Evolutionary conservation across 2,329 filamentous ascomycete genomes (phyloP), one percentile per base, ranked within the genome.

Genomic region (Juglanconis juglandina): DNA sequence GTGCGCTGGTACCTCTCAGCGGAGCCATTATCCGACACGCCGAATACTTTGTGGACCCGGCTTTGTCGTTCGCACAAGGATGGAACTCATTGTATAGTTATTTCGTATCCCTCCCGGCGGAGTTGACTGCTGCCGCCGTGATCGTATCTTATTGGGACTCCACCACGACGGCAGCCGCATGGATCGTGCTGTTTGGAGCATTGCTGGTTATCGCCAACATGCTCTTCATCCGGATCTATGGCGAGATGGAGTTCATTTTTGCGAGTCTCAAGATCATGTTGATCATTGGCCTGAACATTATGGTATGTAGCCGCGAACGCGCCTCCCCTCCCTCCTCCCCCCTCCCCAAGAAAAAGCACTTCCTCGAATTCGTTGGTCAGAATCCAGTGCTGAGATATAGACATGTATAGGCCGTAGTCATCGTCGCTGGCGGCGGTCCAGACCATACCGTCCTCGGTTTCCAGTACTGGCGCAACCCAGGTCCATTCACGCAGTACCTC

Each of bases 401-500:
- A 14, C 33, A 4, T 10, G 32, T 10, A 42, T 32, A 59, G 57
- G 41, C 63, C 8, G 42, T 57, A 9, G 55, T 68, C 7, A 66
- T 62, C 53, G 67, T 60, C 33, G 62, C 60, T 3, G 67, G 67
- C 8, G 64, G 59, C 5, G 66, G 67, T 17, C 61, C 65, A 13
- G 42, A 53, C 9, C 65, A 64, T 13, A 61, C 68, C n/a, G 63
- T 61, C 7, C 62, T 67, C 17, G 67, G 67, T 7, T 68, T 65
- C 48, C 49, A 52, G n/a, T 66, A 66, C 58, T 66, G 63, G 63
- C 53, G 58, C 48, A 17, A 60, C n/a, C 51, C 58, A 11, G 67
- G 66, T 1, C 59, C 66, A 0, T 53, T 66, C 11, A 55, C 64
- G 2, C 71, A 66, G 37, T 57, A 50, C 30, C 37, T 51, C 47